A percentile compares a stretch with the other conserved stretches of the same genome.
Evolutionary conservation across 2,329 filamentous ascomycete genomes (phyloP).

Genomic region (Xylariaceae sp.): DNA sequence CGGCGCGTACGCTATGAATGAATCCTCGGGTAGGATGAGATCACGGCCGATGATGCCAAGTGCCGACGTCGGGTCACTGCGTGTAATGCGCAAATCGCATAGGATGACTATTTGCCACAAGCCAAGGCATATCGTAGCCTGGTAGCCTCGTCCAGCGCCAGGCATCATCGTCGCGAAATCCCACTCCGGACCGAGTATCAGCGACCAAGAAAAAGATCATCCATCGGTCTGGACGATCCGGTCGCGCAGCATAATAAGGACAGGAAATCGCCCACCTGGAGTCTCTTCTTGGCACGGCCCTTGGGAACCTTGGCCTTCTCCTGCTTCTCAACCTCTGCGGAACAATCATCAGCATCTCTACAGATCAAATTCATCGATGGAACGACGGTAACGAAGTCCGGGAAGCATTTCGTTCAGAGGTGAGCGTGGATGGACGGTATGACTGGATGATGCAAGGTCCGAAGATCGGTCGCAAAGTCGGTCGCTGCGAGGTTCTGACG

Average conservation of each 20-base stretch:
- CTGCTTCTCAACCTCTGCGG: constrained; percentile 15
- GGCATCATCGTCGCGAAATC: constrained; percentile 1
- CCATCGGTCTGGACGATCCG: not conserved
- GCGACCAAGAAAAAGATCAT: not conserved
- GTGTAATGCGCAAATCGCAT: not conserved
- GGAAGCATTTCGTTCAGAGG: constrained; percentile 8
- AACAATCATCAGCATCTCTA: not conserved
- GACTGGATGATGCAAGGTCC: not conserved
- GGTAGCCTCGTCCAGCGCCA: not conserved
- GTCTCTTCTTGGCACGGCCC: constrained; percentile 95
- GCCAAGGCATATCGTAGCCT: too few relatives aligned
- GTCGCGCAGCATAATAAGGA: not conserved
- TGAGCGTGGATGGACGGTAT: not conserved
- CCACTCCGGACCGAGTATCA: not conserved
- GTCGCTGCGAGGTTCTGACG: not conserved
- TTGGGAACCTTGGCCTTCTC: constrained; percentile 69
- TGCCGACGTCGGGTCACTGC: not conserved
- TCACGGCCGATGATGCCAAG: not conserved
- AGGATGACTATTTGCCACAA: not conserved
- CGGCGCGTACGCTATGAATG: not conserved
- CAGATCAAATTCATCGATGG: not conserved
- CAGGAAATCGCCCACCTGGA: constrained; percentile 7
- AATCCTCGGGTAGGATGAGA: not conserved
- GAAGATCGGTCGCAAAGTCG: not conserved
- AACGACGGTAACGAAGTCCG: not conserved